Conservation (phyloP, 805 yeast genomes). For the Metschnikowia proteae region DNA sequence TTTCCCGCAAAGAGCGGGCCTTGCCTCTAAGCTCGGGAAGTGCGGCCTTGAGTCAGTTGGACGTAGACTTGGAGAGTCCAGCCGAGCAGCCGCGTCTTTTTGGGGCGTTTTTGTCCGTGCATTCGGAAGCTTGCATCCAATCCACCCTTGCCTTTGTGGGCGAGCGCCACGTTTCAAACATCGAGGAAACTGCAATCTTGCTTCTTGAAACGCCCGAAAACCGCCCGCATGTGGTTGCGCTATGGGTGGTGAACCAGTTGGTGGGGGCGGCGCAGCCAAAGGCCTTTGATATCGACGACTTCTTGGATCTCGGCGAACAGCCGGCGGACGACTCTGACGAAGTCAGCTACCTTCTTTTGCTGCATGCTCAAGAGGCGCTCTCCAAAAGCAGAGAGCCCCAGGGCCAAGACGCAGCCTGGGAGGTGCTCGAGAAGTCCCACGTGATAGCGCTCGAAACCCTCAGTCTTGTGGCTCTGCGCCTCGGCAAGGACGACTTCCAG, state of each 20-base stretch:
- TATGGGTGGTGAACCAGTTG: slow-evolving; percentile 33
- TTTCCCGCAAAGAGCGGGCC: slow-evolving; percentile 1
- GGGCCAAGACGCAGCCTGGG: neutral
- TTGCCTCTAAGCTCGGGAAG: neutral
- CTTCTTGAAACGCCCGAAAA: neutral
- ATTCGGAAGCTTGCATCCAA: slow-evolving; percentile 21
- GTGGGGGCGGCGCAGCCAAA: neutral
- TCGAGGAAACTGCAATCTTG: neutral
- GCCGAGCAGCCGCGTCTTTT: slow-evolving; percentile 10
- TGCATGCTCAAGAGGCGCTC: slow-evolving; percentile 40
- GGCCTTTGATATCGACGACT: slow-evolving; percentile 17
- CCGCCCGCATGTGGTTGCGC: slow-evolving; percentile 12
- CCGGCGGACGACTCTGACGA: slow-evolving; percentile 20
- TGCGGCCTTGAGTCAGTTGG: slow-evolving; percentile 3
- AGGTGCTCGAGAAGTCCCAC: slow-evolving; percentile 25
- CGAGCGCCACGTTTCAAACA: neutral
- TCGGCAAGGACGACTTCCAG: slow-evolving; percentile 31
- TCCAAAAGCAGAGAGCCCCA: slow-evolving; percentile 21
- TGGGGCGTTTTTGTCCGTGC: slow-evolving; percentile 15
- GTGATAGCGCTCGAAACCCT: slow-evolving; percentile 46
- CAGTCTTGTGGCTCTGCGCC: slow-evolving; percentile 23
- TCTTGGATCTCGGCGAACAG: slow-evolving; percentile 8
- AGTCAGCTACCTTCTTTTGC: slow-evolving; percentile 27
- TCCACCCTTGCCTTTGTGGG: slow-evolving; percentile 12
- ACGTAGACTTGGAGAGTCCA: slow-evolving; percentile 4